These are phyloP conservation scores for Trichoderma koningii DNA, from an alignment of 2,329 filamentous ascomycete species.

Conservation along the genomic window DNA sequence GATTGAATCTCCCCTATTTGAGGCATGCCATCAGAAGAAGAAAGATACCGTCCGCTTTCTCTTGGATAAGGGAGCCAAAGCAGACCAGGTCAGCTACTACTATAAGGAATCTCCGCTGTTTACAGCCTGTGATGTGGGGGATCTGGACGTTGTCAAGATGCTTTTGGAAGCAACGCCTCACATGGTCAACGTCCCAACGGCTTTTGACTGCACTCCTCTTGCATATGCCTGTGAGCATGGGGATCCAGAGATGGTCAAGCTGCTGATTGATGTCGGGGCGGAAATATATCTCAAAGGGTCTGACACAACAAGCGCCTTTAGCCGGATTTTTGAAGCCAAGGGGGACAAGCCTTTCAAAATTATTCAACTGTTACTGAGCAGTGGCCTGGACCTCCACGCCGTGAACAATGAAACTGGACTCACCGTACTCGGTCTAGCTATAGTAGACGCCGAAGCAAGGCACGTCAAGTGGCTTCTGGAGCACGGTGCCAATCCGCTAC, in stretches of 20 bases:
- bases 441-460: constrained; percentile 24
- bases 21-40: constrained; percentile 28
- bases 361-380: constrained; percentile 29
- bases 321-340: constrained; percentile 22
- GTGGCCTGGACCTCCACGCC: constrained; percentile 31
- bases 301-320: constrained; percentile 28
- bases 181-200: constrained; percentile 28
- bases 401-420: constrained; percentile 26
- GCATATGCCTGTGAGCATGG: constrained; percentile 28
- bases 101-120: constrained; percentile 31
- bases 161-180: constrained; percentile 30
- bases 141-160: constrained; percentile 29
- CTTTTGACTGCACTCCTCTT: constrained; percentile 29
- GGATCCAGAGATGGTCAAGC: constrained; percentile 24
- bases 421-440: constrained; percentile 31
- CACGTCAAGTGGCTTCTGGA: constrained; percentile 32
- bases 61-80: constrained; percentile 31
- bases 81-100: constrained; percentile 22
- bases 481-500: constrained; percentile 32
- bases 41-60: constrained; percentile 28
- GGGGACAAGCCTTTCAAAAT: constrained; percentile 23
- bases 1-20: constrained; percentile 29
- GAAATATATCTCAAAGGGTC: constrained; percentile 18
- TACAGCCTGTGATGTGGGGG: constrained; percentile 27
- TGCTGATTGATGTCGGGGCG: constrained; percentile 33